phyloP scores from a whole-genome alignment of 768 basidiomycete species.

The Suillus weaverae region DNA sequence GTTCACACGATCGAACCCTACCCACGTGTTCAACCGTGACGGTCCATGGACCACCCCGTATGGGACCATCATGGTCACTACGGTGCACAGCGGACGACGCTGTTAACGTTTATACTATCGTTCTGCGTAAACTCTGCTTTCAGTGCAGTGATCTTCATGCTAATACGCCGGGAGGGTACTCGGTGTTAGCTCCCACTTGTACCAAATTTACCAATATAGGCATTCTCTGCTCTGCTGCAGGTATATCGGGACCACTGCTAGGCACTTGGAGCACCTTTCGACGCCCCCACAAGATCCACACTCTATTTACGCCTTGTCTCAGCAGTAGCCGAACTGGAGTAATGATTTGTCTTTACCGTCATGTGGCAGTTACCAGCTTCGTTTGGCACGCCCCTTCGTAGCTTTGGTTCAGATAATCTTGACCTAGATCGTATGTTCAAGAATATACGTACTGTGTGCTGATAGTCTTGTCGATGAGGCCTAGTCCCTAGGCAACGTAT shows the following conservation, averaged over 20 bases:
- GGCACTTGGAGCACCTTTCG: not conserved
- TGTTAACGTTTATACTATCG: not conserved
- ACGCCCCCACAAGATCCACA: conserved; percentile 7
- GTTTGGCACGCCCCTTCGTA: not conserved
- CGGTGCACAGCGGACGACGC: not conserved
- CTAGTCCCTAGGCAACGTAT: not conserved
- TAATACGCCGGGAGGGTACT: not conserved
- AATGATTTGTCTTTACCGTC: not conserved
- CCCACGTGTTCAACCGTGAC: conserved; percentile 6
- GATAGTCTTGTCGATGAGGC: not conserved
- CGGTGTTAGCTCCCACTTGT: not conserved
- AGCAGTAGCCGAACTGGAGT: not conserved
- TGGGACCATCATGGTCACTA: not conserved
- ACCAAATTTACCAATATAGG: conserved; percentile 25
- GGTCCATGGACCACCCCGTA: conserved; percentile 1
- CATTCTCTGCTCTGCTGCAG: conserved; percentile 18
- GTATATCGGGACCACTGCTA: conserved; percentile 8
- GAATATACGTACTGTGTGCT: not conserved
- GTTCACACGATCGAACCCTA: conserved; percentile 8
- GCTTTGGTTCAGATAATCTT: not conserved
- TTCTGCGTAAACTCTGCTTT: not conserved
- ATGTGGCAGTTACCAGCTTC: not conserved
- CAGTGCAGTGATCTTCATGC: not conserved
- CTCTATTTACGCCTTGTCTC: conserved; percentile 7
- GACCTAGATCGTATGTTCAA: not conserved